Conservation (phyloP, 148 eudicot genomes). For the Heliosperma pusillum region DNA sequence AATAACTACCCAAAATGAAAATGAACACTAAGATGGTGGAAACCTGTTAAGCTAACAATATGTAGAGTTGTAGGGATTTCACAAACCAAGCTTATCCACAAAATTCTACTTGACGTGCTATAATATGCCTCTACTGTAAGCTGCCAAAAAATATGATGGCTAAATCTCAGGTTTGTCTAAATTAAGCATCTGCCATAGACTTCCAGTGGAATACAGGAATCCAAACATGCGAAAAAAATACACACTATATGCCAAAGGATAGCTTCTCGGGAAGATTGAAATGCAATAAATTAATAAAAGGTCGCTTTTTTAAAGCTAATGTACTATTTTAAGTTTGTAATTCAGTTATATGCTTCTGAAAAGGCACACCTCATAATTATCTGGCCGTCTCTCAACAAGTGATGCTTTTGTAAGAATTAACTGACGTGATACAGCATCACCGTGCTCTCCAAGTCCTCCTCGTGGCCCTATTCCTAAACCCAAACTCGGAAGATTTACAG, state of each 20-base stretch:
- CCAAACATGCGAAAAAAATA: not conserved
- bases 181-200: not conserved
- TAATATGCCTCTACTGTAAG: slow-evolving; percentile 4
- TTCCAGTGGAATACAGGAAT: not conserved
- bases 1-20: not conserved
- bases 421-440: slow-evolving; percentile 95
- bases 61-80: not conserved
- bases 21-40: not conserved
- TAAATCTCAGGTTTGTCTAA: not conserved
- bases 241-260: not conserved
- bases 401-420: slow-evolving; percentile 86
- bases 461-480: slow-evolving; percentile 82
- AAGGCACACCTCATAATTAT: slow-evolving; percentile 84
- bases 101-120: not conserved
- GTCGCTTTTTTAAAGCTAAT: not conserved
- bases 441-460: slow-evolving; percentile 96
- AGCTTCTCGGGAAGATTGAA: not conserved
- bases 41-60: not conserved
- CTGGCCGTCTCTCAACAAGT: slow-evolving; percentile 95
- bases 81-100: not conserved
- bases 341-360: not conserved
- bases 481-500: slow-evolving; percentile 60
- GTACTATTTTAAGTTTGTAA: not conserved
- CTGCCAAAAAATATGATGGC: not conserved
- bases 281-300: not conserved